Conservation (phyloP, 805 yeast species). For the Kluyveromyces lactis region DNA sequence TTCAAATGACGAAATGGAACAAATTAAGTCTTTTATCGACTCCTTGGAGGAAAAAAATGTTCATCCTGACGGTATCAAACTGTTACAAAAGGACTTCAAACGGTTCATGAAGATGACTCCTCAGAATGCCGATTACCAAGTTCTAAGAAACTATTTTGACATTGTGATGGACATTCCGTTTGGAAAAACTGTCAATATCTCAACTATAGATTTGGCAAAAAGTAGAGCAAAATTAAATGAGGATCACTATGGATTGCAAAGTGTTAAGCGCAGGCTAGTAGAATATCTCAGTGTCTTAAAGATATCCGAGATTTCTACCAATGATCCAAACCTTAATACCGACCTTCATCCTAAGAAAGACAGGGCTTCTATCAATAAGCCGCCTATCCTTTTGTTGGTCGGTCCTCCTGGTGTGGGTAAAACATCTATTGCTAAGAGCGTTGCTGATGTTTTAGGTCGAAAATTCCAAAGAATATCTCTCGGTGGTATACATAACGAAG, state of each 20-base stretch:
- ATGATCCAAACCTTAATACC: constrained; percentile 1
- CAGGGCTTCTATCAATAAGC: constrained; percentile 21
- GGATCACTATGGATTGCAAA: constrained; percentile 73
- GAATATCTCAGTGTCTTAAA: constrained; percentile 77
- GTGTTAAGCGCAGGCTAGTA: constrained; percentile 64
- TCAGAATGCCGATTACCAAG: constrained; percentile 57
- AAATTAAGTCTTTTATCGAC: constrained; percentile 25
- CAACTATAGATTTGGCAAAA: constrained; percentile 36
- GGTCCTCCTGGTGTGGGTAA: constrained; percentile 97
- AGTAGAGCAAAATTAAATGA: constrained; percentile 54
- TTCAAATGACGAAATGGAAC: constrained; percentile 36
- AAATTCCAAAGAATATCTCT: constrained; percentile 72
- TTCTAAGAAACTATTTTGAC: constrained; percentile 55
- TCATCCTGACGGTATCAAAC: constrained; percentile 34
- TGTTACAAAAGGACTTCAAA: constrained; percentile 42
- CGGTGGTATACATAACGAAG: constrained; percentile 85
- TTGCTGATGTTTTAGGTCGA: constrained; percentile 66
- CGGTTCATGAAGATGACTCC: constrained; percentile 44
- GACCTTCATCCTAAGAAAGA: not conserved
- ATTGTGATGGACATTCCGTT: constrained; percentile 58
- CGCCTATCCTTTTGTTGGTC: constrained; percentile 73
- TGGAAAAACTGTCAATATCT: constrained; percentile 23
- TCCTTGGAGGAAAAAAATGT: constrained; percentile 22
- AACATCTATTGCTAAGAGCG: constrained; percentile 76
- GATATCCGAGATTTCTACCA: constrained; percentile 27